Percentiles rank a stretch among this genome's conserved stretches.
phyloP scores from a whole-genome alignment of 2,329 filamentous ascomycete species.

The Talaromyces marneffei region DNA sequence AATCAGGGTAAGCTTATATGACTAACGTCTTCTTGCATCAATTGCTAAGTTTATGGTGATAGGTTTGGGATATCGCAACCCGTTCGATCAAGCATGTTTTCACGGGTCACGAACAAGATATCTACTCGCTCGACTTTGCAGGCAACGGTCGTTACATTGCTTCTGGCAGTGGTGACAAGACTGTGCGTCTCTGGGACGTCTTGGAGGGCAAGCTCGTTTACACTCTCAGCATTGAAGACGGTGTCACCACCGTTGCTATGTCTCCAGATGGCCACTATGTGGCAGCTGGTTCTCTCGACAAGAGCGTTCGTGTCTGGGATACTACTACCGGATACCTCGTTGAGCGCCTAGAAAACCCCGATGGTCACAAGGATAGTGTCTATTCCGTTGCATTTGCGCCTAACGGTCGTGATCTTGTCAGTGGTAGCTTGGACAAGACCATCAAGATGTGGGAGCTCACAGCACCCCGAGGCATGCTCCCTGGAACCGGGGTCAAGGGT shows the following conservation, averaged over 20 bases:
- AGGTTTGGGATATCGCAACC: conserved; percentile 83
- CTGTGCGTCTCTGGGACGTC: conserved; percentile 94
- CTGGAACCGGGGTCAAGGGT: conserved; percentile 65
- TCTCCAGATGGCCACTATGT: conserved; percentile 92
- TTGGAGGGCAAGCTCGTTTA: conserved; percentile 75
- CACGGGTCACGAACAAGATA: conserved; percentile 96
- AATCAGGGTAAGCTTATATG: conserved; percentile 65
- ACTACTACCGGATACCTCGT: conserved; percentile 77
- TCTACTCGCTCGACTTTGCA: conserved; percentile 93
- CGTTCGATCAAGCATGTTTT: conserved; percentile 88
- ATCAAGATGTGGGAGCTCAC: conserved; percentile 99
- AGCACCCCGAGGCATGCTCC: conserved; percentile 60
- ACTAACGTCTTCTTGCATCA: neutral
- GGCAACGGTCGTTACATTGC: conserved; percentile 90
- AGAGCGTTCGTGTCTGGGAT: conserved; percentile 97
- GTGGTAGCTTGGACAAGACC: conserved; percentile 91
- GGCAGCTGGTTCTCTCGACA: conserved; percentile 89
- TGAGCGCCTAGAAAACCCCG: conserved; percentile 84
- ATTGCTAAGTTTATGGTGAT: neutral
- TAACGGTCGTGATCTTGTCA: conserved; percentile 86
- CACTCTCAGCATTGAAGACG: conserved; percentile 88
- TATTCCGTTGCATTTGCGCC: conserved; percentile 96
- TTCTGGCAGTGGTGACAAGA: conserved; percentile 89
- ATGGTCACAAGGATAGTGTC: conserved; percentile 94
- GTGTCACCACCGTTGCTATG: conserved; percentile 94